These are phyloP conservation scores for Pharnaceum exiguum DNA, from an alignment of 148 eudicot genomes.

Conservation along the genomic window DNA sequence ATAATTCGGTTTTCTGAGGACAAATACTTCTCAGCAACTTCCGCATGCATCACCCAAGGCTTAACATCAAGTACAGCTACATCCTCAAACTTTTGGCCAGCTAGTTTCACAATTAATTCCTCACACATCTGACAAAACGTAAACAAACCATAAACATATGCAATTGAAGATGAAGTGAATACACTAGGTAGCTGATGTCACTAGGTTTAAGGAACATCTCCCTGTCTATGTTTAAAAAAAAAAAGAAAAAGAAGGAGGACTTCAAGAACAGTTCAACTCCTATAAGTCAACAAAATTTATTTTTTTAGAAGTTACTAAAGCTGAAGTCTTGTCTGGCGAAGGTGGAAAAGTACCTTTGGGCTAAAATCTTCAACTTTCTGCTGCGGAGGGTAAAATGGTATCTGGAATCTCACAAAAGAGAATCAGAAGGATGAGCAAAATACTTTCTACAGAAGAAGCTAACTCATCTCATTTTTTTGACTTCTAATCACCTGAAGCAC, in stretches of 20 bases:
- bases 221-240: too few relatives aligned
- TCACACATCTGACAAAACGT: conserved; percentile 65
- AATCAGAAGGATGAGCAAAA: neutral
- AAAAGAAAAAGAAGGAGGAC: too few relatives aligned
- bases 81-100: conserved; percentile 81
- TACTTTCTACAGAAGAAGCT: neutral
- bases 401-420: conserved; percentile 33
- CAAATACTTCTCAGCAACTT: conserved; percentile 80
- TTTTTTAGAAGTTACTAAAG: too few relatives aligned
- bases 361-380: conserved; percentile 79
- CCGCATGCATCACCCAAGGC: conserved; percentile 99
- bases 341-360: conserved; percentile 43
- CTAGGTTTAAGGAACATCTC: too few relatives aligned
- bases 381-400: conserved; percentile 94
- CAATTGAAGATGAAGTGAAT: neutral
- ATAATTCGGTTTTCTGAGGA: conserved; percentile 52
- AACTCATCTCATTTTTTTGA: neutral
- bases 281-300: too few relatives aligned
- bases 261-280: too few relatives aligned
- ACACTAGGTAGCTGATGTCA: too few relatives aligned
- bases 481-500: conserved; percentile 64
- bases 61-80: conserved; percentile 66
- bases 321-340: neutral
- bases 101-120: conserved; percentile 61
- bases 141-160: conserved; percentile 2